Evolutionary conservation across 257 asterid species (phyloP), one percentile per base, ranked within the genome.

Genomic region (Cordia subcordata): DNA sequence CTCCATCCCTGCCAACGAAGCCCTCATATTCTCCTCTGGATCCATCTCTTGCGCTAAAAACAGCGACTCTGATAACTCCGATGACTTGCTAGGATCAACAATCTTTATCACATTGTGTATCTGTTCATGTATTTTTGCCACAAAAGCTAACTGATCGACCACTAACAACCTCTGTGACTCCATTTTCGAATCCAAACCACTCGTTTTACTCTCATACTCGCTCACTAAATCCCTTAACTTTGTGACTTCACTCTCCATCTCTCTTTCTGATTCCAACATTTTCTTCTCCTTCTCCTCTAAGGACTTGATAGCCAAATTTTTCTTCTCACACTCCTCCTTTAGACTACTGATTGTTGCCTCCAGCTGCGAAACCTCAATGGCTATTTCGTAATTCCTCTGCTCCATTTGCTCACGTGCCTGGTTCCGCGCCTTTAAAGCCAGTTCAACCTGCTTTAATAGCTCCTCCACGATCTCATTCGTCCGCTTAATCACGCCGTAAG

Each of bases 361-460:
- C 13, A 93, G 88, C 60, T 89, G 85, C 1, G 99, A 93, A 71
- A 93, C 94, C 79, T 93, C 96, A 69, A 93, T 89, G 21, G 99
- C 99, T 66, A 93, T 86, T 79, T 89, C 96, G n/a, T 86, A 93
- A 75, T 93, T 93, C 75, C 99, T 81, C 70, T 85, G 96, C 23
- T 89, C 96, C 74, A 93, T 81, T 72, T 49, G 68, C 63, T 84
- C 97, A 23, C 94, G 75, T 2, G 99, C 90, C 75, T 86, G 94
- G 50, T 89, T 82, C 60, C 94, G 80, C 10, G 85, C 76, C 76
- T 86, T 92, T 19, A 70, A 52, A 45, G 86, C 82, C 37, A 61
- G 57, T 49, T 93, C 99, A 61, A 77, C 76, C 80, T 87, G 96
- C 53, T 69, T 77, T 39, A 93, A 17, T 44, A 93, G 87, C 87